Evolutionary conservation across 805 yeast genomes (phyloP).

Genomic region (Starmerella vitae): DNA sequence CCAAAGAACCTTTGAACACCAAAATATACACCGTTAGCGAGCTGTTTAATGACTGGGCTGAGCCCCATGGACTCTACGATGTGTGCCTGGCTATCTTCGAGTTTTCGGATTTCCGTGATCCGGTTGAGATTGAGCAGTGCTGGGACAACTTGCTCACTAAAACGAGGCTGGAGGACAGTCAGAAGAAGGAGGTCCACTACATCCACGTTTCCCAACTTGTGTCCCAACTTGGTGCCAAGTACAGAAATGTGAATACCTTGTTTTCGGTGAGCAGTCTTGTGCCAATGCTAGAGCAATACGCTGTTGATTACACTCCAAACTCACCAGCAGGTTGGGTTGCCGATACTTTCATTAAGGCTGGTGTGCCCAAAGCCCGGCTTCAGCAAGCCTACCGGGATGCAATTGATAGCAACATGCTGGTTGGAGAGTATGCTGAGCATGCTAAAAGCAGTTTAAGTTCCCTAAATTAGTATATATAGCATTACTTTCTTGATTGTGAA

Average conservation of each 20-base stretch:
- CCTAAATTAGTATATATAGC: background rate
- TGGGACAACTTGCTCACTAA: constrained; percentile 65
- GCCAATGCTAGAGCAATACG: constrained; percentile 47
- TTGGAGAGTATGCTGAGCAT: constrained; percentile 12
- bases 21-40: constrained; percentile 61
- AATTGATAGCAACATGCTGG: constrained; percentile 11
- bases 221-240: constrained; percentile 44
- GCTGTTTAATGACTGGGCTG: constrained; percentile 72
- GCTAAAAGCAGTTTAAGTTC: constrained; percentile 9
- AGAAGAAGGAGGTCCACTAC: constrained; percentile 26
- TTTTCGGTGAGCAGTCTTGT: constrained; percentile 66
- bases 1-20: constrained; percentile 39
- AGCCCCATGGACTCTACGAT: constrained; percentile 76
- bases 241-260: constrained; percentile 52
- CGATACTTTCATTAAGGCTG: constrained; percentile 28
- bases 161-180: constrained; percentile 25
- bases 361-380: constrained; percentile 23
- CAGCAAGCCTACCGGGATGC: constrained; percentile 23
- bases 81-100: constrained; percentile 66
- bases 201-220: constrained; percentile 31
- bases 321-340: constrained; percentile 33
- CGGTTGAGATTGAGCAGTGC: constrained; percentile 66
- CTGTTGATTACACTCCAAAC: constrained; percentile 31
- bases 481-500: no score
- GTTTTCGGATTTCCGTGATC: constrained; percentile 70